A percentile compares a stretch with the other conserved stretches of the same genome.
Conservation (phyloP, 495 filamentous ascomycete species). For the Pyrenopolyporus hunteri region DNA sequence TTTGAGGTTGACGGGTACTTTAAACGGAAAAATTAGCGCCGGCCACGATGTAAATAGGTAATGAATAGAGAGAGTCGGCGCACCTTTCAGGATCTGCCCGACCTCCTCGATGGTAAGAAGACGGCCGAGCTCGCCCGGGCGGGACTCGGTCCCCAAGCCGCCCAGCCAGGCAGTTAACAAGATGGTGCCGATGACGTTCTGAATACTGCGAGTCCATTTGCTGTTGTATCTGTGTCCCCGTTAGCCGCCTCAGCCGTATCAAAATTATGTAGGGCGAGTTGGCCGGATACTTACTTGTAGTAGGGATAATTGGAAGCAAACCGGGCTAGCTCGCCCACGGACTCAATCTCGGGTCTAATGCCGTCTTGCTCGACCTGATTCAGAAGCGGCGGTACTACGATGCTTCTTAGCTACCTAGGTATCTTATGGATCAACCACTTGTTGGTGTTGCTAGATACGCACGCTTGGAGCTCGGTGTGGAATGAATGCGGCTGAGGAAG, state of each 20-base stretch:
- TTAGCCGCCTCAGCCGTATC: constrained; percentile 2
- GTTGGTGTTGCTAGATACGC: constrained; percentile 49
- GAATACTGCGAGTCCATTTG: constrained; percentile 82
- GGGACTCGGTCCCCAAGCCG: constrained; percentile 55
- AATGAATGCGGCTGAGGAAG: constrained; percentile 86
- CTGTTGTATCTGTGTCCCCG: constrained; percentile 67
- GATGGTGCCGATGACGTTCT: constrained; percentile 77
- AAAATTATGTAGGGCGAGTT: not conserved
- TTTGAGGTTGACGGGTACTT: constrained; percentile 96
- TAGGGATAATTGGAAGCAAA: constrained; percentile 86
- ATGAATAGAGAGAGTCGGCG: constrained; percentile 34
- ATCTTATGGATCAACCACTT: not conserved
- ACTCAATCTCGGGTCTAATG: constrained; percentile 63
- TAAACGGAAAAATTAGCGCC: constrained; percentile 8
- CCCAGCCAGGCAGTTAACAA: constrained; percentile 81
- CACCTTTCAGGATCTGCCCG: constrained; percentile 75
- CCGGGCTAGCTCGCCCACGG: constrained; percentile 64
- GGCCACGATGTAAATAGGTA: not conserved
- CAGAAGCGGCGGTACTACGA: constrained; percentile 53
- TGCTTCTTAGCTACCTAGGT: constrained; percentile 12
- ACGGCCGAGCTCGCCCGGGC: constrained; percentile 55
- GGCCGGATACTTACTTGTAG: constrained; percentile 69
- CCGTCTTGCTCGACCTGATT: constrained; percentile 57
- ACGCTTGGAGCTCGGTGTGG: constrained; percentile 80
- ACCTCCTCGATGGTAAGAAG: constrained; percentile 90